Evolutionary conservation across 805 yeast species (phyloP).

Genomic region (Candida ovalis): DNA sequence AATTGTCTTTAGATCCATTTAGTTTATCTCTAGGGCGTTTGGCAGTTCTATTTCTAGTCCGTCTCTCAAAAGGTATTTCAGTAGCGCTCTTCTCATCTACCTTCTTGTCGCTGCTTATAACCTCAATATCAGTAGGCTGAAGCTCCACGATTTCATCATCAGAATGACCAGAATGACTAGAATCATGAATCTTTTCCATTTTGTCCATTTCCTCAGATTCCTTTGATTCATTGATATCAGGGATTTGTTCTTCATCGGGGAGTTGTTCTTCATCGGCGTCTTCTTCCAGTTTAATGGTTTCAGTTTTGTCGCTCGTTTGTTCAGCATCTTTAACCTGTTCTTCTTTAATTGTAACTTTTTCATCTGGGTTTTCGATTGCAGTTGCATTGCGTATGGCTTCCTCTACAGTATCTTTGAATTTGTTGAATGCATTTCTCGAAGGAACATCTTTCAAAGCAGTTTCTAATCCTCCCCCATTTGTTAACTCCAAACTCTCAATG

Average conservation of each 20-base stretch:
- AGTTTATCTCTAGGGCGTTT: not conserved
- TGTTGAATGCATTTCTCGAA: constrained; percentile 21
- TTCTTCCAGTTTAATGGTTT: no score
- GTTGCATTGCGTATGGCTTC: constrained; percentile 12
- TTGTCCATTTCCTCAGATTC: no score
- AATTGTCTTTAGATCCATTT: not conserved
- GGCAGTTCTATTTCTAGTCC: not conserved
- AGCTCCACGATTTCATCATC: no score
- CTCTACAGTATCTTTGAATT: constrained; percentile 24
- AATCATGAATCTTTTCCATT: no score
- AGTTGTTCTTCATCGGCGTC: not conserved
- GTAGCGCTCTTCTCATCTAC: not conserved
- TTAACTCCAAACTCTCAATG: constrained; percentile 20
- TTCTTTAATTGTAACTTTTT: not conserved
- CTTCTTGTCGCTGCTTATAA: no score
- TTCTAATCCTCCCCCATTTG: constrained; percentile 26
- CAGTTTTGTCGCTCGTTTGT: no score
- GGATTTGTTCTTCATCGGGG: no score
- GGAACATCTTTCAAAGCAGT: constrained; percentile 23
- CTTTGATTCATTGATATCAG: no score
- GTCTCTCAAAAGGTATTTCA: not conserved
- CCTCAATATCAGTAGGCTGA: no score
- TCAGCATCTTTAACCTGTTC: not conserved
- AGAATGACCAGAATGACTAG: no score
- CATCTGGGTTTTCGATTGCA: not conserved